phyloP scores from a whole-genome alignment of 2,329 filamentous ascomycete species.

The Diaporthe helianthi region DNA sequence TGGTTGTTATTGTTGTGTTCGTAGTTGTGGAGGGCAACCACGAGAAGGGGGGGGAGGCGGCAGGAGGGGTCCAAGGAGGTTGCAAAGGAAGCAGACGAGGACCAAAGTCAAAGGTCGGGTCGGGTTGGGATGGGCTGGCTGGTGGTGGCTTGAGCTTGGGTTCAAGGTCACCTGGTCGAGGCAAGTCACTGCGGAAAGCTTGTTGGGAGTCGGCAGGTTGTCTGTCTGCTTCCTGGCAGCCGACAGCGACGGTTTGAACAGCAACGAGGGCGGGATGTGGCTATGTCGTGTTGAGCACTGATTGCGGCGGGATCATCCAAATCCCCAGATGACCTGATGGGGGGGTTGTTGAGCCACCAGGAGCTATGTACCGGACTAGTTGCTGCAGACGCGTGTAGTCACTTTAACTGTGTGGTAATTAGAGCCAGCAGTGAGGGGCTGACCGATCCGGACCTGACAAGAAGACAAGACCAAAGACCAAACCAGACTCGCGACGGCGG shows the following conservation, averaged over 20 bases:
- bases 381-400: constrained; percentile 1
- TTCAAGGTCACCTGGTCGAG: constrained; percentile 23
- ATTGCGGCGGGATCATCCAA: constrained; percentile 10
- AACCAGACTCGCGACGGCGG: neutral
- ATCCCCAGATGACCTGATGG: constrained; percentile 20
- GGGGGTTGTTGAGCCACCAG: neutral
- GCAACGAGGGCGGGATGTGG: constrained; percentile 6
- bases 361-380: neutral
- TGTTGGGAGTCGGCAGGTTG: neutral
- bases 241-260: neutral
- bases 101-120: neutral
- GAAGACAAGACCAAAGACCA: too few relatives aligned
- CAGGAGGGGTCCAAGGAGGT: neutral
- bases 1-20: neutral
- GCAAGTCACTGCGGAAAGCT: constrained; percentile 18
- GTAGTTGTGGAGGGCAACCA: neutral
- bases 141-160: constrained; percentile 22
- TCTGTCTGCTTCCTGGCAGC: constrained; percentile 24
- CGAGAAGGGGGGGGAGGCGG: neutral
- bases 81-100: neutral
- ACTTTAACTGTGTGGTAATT: constrained; percentile 1
- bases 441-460: neutral
- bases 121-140: neutral
- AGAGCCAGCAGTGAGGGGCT: constrained; percentile 11
- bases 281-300: neutral